Evolutionary conservation across 202 grass and related monocot species (phyloP).

Genomic region (Carex arenaria): DNA sequence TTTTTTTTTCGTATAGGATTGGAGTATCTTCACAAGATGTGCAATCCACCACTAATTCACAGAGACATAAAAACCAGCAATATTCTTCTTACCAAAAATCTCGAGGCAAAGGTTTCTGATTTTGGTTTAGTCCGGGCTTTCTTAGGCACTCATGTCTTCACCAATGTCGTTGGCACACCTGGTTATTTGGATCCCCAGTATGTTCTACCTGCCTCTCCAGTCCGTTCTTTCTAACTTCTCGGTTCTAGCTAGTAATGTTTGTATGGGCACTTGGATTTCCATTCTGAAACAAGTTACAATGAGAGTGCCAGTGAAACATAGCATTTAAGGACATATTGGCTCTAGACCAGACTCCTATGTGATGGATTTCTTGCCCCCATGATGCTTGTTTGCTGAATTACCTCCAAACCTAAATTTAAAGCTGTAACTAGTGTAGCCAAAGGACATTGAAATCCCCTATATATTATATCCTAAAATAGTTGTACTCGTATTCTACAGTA

Average conservation of each 20-base stretch:
- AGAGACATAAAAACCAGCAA: conserved; percentile 35
- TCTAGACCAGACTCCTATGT: too few species aligned
- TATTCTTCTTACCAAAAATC: conserved; percentile 28
- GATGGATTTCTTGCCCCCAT: too few species aligned
- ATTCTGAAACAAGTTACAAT: not conserved
- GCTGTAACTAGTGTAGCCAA: too few species aligned
- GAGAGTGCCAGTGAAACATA: not conserved
- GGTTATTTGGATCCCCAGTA: conserved; percentile 44
- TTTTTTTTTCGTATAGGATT: not conserved
- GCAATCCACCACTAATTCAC: conserved; percentile 26
- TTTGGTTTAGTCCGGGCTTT: conserved; percentile 28
- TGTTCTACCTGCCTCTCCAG: not conserved
- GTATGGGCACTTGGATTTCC: not conserved
- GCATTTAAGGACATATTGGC: not conserved
- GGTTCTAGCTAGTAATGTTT: not conserved
- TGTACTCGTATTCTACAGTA: not conserved
- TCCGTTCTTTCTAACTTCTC: not conserved
- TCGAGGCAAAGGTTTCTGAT: conserved; percentile 35
- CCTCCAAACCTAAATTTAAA: too few species aligned
- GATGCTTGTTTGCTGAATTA: too few species aligned
- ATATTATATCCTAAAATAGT: too few species aligned
- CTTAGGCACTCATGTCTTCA: not conserved
- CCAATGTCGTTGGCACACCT: not conserved
- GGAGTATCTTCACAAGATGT: conserved; percentile 21
- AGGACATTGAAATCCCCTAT: too few species aligned